A percentile compares a stretch with the other conserved stretches of the same genome.
phyloP scores from a whole-genome alignment of 345 rosid species.

The Kandelia obovata region DNA sequence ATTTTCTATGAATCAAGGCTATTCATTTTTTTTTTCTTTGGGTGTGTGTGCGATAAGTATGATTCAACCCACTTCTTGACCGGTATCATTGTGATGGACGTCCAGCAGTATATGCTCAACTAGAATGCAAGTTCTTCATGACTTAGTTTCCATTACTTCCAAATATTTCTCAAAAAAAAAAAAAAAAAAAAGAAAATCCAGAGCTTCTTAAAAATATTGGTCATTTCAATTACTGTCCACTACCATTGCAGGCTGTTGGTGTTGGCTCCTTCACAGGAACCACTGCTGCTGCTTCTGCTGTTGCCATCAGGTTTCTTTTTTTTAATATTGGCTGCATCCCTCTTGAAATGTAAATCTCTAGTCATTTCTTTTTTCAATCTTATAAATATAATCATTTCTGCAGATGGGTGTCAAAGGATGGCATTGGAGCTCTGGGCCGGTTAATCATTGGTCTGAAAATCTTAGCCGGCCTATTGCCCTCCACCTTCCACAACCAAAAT shows the following conservation, averaged over 20 bases:
- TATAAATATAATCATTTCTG: constrained; percentile 27
- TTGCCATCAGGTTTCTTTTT: constrained; percentile 71
- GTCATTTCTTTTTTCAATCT: constrained; percentile 19
- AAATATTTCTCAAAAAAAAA: not conserved
- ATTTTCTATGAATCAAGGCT: constrained; percentile 22
- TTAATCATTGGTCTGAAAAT: constrained; percentile 72
- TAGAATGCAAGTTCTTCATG: not conserved
- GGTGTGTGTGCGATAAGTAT: too few relatives aligned
- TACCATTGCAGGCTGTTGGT: constrained; percentile 74
- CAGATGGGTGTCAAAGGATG: constrained; percentile 99
- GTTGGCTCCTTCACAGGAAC: constrained; percentile 86
- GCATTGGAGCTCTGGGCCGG: constrained; percentile 95
- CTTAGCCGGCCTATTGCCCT: constrained; percentile 1
- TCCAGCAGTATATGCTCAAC: not conserved
- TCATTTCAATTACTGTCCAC: constrained; percentile 10
- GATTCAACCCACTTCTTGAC: not conserved
- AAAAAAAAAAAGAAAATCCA: too few relatives aligned
- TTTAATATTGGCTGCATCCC: not conserved
- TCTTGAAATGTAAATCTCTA: constrained; percentile 4
- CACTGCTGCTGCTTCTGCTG: constrained; percentile 87
- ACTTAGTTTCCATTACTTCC: not conserved
- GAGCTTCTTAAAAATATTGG: not conserved
- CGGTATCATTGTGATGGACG: not conserved
- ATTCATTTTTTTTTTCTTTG: too few relatives aligned
- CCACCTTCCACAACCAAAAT: too few relatives aligned